Evolutionary conservation across 2,329 filamentous ascomycete genomes (phyloP), one percentile per base, ranked within the genome.

Genomic region (Coniella vitis): DNA sequence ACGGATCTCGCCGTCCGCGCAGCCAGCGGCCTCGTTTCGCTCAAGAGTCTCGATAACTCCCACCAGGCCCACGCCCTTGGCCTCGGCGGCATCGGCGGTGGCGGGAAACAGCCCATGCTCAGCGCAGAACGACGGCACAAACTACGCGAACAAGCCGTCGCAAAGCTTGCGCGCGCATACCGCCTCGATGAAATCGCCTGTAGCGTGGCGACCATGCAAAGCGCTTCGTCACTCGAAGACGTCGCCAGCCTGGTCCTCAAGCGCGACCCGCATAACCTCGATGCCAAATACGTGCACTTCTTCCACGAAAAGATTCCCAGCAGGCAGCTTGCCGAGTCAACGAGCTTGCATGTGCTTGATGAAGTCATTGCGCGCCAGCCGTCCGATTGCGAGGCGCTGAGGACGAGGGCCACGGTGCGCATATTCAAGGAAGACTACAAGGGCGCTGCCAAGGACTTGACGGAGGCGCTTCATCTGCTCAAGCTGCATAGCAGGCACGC

Each of bases 221-320:
- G 83, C 48, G 81, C 86, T 1, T 86, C 84, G 16, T 81, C 84
- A 0, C 69, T 94, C 12, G 86, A 93, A 58, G 84, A 88, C 51
- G 84, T 93, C 3, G 87, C 84, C 2, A 74, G 76, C 5, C 71
- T 85, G 53, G 87, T 94, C 29, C 67, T 93, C 53, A 81, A 86
- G 62, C 75, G 86, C 53, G 83, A 79, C 52, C 73, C 79, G n/a
- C 63, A 74, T 44, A 82, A 90, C 60, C 66, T 73, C 38, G 86
- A 93, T 60, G 88, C 87, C 22, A 86, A 84, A 64, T 93, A 93
- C 62, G 88, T 93, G n/a, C 86, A 93, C 62, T 93, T 91, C 68
- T 94, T 94, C 65, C 87, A 91, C 66, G 87, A 94, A 67, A 93
- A 91, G 75, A 90, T 93, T 21, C 85, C 87, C 1, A 86, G 81